Base-by-base conservation (phyloP, 2,329 filamentous ascomycete genomes). In the Pseudogymnoascus sp. region DNA sequence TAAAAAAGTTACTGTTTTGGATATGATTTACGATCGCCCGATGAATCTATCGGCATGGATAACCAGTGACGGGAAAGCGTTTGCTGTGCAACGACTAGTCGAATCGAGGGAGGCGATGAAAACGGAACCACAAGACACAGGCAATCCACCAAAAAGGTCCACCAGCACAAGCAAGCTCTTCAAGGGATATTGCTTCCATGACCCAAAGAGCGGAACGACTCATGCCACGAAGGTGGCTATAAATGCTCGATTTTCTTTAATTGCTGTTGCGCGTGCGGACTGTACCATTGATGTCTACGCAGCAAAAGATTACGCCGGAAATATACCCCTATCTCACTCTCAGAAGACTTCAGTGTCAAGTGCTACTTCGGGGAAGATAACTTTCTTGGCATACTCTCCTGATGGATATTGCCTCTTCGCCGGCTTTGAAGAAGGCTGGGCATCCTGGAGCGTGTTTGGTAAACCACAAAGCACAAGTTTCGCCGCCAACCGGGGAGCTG, bases 31-130 rank as follows among this genome's bases (percentile, higher is more conserved):
- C 73, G 95, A 99, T 74, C 85, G 93, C 65, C 93, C 95, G 0
- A 99, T 99, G 93, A 97, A 96, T 71, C 80, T 99, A 11, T 87
- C 90, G 9, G 91, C 93, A 9, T 99, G 95, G 95, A 85, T 96
- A 64, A 95, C 91, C 4, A 89, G 82, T 70, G 92, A 96, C 70
- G 95, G 95, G 6, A 87, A 86, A 73, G 92, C 88, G 1, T 97
- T 96, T 76, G 93, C 93, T 17, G 93, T 97, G 23, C 95, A 97
- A 75, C 86, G 91, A 65, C 72, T 81, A 15, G 69, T 74, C 10
- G 80, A 85, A 42, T 74, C 78, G 1, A 77, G 79, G 15, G 74
- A 79, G 31, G 75, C 79, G 1, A 31, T 64, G 31, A 64, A 67
- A 21, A 26, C 64, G 15, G 69, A 69, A 21, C 74, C 72, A 17